These are phyloP conservation scores for Oryza meyeriana DNA, from an alignment of 176 grass and related monocot genomes.

Conservation along the genomic window DNA sequence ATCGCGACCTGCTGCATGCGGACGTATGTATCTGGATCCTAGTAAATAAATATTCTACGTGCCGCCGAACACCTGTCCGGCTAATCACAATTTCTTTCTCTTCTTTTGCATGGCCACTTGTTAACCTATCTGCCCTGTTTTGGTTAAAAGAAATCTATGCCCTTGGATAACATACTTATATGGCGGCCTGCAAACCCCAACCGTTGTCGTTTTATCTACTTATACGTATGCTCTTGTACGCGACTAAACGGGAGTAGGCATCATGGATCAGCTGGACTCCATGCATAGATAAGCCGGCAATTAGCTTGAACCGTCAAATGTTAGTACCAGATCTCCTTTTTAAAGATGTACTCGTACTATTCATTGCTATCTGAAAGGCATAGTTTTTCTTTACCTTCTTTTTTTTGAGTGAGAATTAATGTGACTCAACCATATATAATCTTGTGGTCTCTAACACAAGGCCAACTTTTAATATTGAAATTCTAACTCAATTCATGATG, in stretches of 20 bases:
- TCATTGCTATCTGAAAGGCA: not conserved
- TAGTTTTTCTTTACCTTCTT: not conserved
- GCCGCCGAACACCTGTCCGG: conserved; percentile 26
- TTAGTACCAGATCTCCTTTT: not conserved
- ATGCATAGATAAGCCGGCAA: not conserved
- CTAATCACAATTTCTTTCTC: not conserved
- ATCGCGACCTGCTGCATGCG: conserved; percentile 30
- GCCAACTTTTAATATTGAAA: not conserved
- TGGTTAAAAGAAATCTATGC: conserved; percentile 6
- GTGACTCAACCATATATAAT: not conserved
- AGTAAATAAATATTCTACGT: conserved; percentile 21
- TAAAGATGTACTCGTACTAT: not conserved
- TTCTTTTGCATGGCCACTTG: not conserved
- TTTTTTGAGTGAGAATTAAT: not conserved
- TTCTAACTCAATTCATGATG: not conserved
- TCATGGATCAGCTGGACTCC: not conserved
- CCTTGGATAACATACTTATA: conserved; percentile 21
- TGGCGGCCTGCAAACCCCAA: conserved; percentile 21
- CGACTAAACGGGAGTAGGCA: not conserved
- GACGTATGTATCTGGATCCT: not conserved
- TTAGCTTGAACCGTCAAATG: not conserved
- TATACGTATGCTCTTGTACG: not conserved
- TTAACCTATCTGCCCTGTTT: not conserved
- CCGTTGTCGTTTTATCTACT: not conserved
- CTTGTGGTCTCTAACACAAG: not conserved